Conservation (phyloP, 331 rosid species). For the Malus hybrid region DNA sequence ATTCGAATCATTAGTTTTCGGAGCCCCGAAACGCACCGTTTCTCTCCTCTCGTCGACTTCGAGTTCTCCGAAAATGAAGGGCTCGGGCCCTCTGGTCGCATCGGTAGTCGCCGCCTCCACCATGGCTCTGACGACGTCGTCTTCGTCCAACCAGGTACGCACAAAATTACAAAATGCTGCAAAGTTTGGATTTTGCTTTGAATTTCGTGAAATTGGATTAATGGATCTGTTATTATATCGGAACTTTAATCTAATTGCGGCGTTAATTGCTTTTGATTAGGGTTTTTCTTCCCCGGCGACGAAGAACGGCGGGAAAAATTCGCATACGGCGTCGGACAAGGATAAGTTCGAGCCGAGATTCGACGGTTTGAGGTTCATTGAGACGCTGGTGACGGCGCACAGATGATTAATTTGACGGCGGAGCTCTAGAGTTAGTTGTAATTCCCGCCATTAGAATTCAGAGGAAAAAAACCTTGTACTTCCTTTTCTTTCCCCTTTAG, state of each 20-base stretch:
- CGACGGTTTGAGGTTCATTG: constrained; percentile 50
- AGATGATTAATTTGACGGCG: constrained; percentile 9
- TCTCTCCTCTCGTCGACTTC: background rate
- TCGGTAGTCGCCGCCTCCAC: constrained; percentile 49
- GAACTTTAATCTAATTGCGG: background rate
- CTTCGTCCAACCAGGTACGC: constrained; percentile 19
- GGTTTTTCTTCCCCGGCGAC: constrained; percentile 2
- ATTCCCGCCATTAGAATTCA: background rate
- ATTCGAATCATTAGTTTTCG: background rate
- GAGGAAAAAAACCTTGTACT: background rate
- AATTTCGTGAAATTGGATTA: background rate
- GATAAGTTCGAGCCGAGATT: constrained; percentile 50
- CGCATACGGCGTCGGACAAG: constrained; percentile 17
- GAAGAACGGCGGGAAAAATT: background rate
- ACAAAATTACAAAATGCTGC: background rate
- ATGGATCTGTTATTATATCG: background rate
- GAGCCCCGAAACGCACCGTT: background rate
- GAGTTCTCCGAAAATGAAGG: constrained; percentile 23
- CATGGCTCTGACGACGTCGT: constrained; percentile 29
- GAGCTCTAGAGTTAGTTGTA: background rate
- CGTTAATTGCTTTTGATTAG: background rate
- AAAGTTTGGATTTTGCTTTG: too few species aligned
- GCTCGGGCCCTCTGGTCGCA: constrained; percentile 35
- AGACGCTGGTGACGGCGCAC: constrained; percentile 56
- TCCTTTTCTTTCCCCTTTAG: background rate